Conservation (phyloP, 2,329 filamentous ascomycete species). For the Alternaria sp. region DNA sequence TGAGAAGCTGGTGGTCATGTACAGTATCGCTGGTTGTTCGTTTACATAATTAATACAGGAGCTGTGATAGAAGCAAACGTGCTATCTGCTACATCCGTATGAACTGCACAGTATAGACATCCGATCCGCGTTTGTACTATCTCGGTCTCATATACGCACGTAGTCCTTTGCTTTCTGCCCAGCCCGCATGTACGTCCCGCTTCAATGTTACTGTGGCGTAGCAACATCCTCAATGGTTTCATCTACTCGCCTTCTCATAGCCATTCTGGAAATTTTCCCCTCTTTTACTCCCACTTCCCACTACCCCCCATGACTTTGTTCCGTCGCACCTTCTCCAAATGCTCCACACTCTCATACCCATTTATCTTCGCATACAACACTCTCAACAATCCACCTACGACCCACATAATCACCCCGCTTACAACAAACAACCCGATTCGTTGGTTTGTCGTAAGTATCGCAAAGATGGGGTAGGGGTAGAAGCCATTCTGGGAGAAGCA, state of each 20-base stretch:
- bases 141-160: background rate
- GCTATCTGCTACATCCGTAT: background rate
- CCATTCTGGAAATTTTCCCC: background rate
- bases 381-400: conserved; percentile 73
- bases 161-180: background rate
- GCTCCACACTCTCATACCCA: conserved; percentile 53
- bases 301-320: conserved; percentile 27
- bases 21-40: conserved; percentile 26
- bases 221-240: background rate
- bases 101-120: background rate
- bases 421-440: conserved; percentile 73
- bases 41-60: conserved; percentile 25
- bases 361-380: conserved; percentile 75
- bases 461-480: conserved; percentile 90
- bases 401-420: conserved; percentile 76
- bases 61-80: conserved; percentile 19
- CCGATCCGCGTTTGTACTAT: background rate
- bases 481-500: conserved; percentile 74
- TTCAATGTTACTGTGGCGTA: background rate
- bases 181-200: no score
- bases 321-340: conserved; percentile 29
- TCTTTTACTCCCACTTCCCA: conserved; percentile 30
- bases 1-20: conserved; percentile 28
- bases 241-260: background rate
- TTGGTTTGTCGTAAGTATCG: conserved; percentile 69